Percentiles rank a stretch among this genome's conserved stretches.
These are phyloP conservation scores for Paratinospora sagittata DNA, from an alignment of 164 flowering plant species.

Conservation along the genomic window DNA sequence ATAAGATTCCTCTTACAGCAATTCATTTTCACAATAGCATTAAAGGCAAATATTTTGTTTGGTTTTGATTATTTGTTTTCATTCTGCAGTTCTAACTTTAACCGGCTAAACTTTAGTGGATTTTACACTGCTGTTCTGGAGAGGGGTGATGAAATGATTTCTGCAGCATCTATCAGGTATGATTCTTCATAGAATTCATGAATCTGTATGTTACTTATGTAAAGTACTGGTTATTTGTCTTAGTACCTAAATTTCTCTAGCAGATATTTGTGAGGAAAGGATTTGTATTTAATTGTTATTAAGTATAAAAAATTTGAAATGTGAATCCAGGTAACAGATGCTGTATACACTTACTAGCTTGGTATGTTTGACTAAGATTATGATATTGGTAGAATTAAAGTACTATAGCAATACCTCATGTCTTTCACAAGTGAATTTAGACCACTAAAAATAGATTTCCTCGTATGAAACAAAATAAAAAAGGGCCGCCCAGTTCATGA, in stretches of 20 bases:
- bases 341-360: too few species aligned
- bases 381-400: background rate
- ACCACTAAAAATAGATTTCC: background rate
- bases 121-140: slow-evolving; percentile 79
- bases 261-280: too few species aligned
- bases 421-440: background rate
- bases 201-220: background rate
- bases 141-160: slow-evolving; percentile 86
- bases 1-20: background rate
- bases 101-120: slow-evolving; percentile 69
- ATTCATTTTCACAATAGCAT: background rate
- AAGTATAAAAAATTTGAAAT: too few species aligned
- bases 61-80: slow-evolving; percentile 3
- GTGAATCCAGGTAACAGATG: too few species aligned
- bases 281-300: too few species aligned
- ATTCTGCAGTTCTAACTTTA: slow-evolving; percentile 73
- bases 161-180: slow-evolving; percentile 91
- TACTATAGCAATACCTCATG: background rate
- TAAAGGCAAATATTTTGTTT: background rate
- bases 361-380: background rate
- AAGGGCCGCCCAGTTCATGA: too few species aligned
- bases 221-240: background rate
- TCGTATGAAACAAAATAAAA: background rate
- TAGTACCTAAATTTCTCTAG: background rate
- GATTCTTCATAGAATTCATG: background rate